Conservation (phyloP, 805 yeast species). For the Spathaspora girioi region DNA sequence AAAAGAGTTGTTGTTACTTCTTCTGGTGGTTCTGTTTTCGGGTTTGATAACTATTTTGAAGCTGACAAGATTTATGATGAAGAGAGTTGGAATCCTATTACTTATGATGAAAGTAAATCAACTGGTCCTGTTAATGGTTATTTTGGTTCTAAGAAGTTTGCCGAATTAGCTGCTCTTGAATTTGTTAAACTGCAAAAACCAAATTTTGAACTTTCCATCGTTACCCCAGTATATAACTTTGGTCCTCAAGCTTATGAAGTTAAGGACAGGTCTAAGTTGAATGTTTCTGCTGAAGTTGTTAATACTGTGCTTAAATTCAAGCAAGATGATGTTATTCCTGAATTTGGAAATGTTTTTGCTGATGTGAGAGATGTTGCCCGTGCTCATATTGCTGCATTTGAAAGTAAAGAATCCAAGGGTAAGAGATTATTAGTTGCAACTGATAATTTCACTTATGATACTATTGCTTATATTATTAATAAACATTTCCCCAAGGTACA, state of each 20-base stretch:
- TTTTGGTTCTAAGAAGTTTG: constrained; percentile 55
- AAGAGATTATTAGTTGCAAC: constrained; percentile 19
- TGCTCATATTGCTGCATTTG: constrained; percentile 38
- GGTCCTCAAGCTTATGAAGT: constrained; percentile 18
- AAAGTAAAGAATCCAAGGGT: constrained; percentile 18
- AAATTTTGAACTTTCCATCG: constrained; percentile 8
- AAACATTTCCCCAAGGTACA: constrained; percentile 41
- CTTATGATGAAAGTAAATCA: constrained; percentile 42
- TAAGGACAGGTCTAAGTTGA: constrained; percentile 22
- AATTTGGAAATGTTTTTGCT: constrained; percentile 18
- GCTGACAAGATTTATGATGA: constrained; percentile 19
- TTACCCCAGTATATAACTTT: constrained; percentile 19
- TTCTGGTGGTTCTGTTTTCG: constrained; percentile 46
- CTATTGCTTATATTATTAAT: constrained; percentile 27
- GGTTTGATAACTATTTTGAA: constrained; percentile 10
- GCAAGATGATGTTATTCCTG: constrained; percentile 21
- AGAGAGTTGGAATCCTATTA: constrained; percentile 48
- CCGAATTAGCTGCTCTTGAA: constrained; percentile 59
- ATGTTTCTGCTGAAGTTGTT: constrained; percentile 35
- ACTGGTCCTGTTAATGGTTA: constrained; percentile 42
- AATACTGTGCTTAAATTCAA: constrained; percentile 30
- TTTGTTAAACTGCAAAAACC: constrained; percentile 25
- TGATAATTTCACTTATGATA: constrained; percentile 20
- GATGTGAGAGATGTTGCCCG: constrained; percentile 46
- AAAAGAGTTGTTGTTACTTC: constrained; percentile 41